These are phyloP conservation scores for Amanita thiersii DNA, from an alignment of 768 basidiomycete species.

Conservation along the genomic window DNA sequence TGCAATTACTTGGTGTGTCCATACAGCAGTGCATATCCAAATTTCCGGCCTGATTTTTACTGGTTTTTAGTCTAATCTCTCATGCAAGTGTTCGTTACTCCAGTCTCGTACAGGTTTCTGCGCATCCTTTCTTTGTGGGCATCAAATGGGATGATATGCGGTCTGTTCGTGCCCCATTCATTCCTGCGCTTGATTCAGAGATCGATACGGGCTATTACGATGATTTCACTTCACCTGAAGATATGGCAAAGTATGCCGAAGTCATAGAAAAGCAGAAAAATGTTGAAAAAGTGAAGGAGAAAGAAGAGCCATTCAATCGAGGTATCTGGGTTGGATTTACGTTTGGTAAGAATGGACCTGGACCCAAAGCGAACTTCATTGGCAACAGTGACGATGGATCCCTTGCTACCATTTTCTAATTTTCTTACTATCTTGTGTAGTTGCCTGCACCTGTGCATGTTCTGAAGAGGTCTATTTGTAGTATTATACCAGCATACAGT, in stretches of 20 bases:
- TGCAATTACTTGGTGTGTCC: slow-evolving; percentile 70
- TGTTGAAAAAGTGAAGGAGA: slow-evolving; percentile 87
- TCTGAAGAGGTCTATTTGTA: too few relatives aligned
- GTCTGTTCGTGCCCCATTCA: slow-evolving; percentile 74
- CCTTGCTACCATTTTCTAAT: slow-evolving; percentile 53
- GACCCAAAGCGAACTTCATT: slow-evolving; percentile 31
- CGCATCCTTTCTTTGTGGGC: slow-evolving; percentile 76
- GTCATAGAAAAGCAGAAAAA: slow-evolving; percentile 95
- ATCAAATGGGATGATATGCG: slow-evolving; percentile 79
- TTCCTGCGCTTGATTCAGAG: slow-evolving; percentile 91
- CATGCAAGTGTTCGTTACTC: slow-evolving; percentile 76
- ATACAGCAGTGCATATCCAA: neutral
- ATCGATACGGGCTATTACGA: slow-evolving; percentile 95
- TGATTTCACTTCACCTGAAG: slow-evolving; percentile 79
- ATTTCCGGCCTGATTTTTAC: slow-evolving; percentile 5
- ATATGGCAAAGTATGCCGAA: slow-evolving; percentile 99
- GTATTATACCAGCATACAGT: too few relatives aligned
- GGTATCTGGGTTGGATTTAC: slow-evolving; percentile 92
- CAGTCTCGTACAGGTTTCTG: slow-evolving; percentile 61
- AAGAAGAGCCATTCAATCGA: slow-evolving; percentile 60
- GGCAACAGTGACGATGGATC: slow-evolving; percentile 41
- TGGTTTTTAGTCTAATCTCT: slow-evolving; percentile 62
- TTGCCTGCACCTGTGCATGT: too few relatives aligned
- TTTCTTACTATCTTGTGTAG: too few relatives aligned
- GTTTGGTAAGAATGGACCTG: slow-evolving; percentile 82